Conservation (phyloP, 2,329 filamentous ascomycete genomes). For the Phialophora macrospora region DNA sequence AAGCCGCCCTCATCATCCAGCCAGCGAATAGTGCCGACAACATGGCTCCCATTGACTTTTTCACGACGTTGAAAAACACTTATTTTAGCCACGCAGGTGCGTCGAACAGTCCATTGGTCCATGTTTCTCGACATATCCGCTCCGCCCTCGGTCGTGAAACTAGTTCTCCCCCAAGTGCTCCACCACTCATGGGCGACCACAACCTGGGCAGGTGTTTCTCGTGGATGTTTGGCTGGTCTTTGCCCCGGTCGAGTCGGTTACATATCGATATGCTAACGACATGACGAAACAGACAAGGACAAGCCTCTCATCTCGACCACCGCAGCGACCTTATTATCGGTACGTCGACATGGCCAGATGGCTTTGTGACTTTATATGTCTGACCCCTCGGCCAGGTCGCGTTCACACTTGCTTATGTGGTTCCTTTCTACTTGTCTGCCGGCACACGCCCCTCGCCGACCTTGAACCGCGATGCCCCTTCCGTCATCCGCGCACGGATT, state of each 20-base stretch:
- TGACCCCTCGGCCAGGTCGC: constrained; percentile 55
- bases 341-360: constrained; percentile 38
- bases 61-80: constrained; percentile 27
- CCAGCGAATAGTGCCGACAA: neutral
- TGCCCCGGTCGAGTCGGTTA: constrained; percentile 12
- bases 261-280: constrained; percentile 28
- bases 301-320: constrained; percentile 44
- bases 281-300: constrained; percentile 44
- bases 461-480: constrained; percentile 83
- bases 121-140: constrained; percentile 10
- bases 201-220: constrained; percentile 5
- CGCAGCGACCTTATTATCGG: constrained; percentile 48
- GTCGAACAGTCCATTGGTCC: constrained; percentile 32
- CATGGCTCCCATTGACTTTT: constrained; percentile 32
- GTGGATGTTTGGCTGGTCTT: constrained; percentile 9
- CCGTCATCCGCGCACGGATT: constrained; percentile 85
- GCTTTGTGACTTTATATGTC: constrained; percentile 2
- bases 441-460: constrained; percentile 78
- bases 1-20: neutral
- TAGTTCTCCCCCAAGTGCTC: constrained; percentile 24
- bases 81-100: constrained; percentile 36
- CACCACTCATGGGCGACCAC: constrained; percentile 4
- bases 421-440: constrained; percentile 84
- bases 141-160: constrained; percentile 25
- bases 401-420: constrained; percentile 88